A percentile compares a stretch with the other conserved stretches of the same genome.
These are phyloP conservation scores for Xylariaceae sp. DNA, from an alignment of 2,329 filamentous ascomycete species.

Conservation along the genomic window DNA sequence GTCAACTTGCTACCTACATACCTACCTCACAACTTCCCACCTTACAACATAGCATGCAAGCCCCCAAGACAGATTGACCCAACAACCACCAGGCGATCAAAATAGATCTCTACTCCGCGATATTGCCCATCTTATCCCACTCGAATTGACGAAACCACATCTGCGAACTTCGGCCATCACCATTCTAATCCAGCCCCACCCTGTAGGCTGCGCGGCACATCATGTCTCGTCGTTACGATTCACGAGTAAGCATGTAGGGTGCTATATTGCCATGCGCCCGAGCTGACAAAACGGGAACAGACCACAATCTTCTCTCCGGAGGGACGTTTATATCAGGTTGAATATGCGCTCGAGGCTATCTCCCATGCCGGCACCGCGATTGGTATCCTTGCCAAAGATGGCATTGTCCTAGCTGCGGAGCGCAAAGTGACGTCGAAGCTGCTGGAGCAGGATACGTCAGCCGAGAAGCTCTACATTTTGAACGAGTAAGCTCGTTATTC, in stretches of 20 bases:
- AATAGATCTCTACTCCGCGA: not conserved
- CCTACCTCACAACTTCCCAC: not conserved
- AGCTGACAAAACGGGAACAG: conserved; percentile 42
- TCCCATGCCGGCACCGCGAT: conserved; percentile 96
- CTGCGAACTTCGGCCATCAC: not conserved
- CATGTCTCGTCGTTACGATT: conserved; percentile 98
- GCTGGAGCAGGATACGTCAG: conserved; percentile 97
- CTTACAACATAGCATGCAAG: not conserved
- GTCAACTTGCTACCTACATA: not conserved
- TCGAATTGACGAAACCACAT: not conserved
- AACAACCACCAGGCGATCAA: not conserved
- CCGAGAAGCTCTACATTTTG: conserved; percentile 98
- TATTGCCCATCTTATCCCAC: not conserved
- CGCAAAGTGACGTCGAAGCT: conserved; percentile 99
- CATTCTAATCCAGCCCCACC: conserved; percentile 6
- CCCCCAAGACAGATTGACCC: conserved; percentile 8
- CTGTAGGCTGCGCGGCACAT: conserved; percentile 30
- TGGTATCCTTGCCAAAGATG: conserved; percentile 94
- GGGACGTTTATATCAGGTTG: conserved; percentile 96
- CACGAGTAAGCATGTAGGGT: conserved; percentile 61
- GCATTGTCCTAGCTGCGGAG: conserved; percentile 95
- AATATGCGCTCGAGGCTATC: conserved; percentile 98
- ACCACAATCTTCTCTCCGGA: conserved; percentile 99
- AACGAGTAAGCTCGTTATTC: conserved; percentile 63
- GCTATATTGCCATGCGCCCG: conserved; percentile 19